Conservation (phyloP, 2,329 filamentous ascomycete species). For the Polytolypa hystricis region DNA sequence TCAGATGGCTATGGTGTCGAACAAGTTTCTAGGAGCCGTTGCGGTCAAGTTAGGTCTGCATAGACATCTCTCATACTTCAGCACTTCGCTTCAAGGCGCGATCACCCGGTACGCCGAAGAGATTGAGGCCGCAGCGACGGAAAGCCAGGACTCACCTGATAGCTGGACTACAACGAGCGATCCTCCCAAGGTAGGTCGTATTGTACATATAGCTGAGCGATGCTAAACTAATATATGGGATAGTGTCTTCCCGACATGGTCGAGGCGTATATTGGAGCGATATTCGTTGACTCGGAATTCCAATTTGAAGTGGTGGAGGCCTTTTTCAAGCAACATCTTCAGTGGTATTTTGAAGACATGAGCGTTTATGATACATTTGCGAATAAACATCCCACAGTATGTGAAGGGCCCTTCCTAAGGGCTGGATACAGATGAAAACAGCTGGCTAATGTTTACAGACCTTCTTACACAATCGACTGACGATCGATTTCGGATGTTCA, state of each 20-base stretch:
- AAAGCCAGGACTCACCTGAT: slow-evolving; percentile 25
- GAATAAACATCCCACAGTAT: slow-evolving; percentile 65
- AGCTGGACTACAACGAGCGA: slow-evolving; percentile 33
- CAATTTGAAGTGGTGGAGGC: slow-evolving; percentile 58
- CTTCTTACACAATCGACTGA: slow-evolving; percentile 53
- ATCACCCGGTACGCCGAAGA: slow-evolving; percentile 40
- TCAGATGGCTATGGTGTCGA: slow-evolving; percentile 94
- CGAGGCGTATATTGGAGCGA: slow-evolving; percentile 77
- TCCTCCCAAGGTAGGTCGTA: slow-evolving; percentile 30
- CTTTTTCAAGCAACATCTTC: slow-evolving; percentile 69
- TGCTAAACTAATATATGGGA: too few species aligned
- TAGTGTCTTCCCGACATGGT: slow-evolving; percentile 69
- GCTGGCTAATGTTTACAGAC: slow-evolving; percentile 40
- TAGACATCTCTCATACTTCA: slow-evolving; percentile 50
- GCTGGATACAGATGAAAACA: not conserved
- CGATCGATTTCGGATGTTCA: slow-evolving; percentile 54
- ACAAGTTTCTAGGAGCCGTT: slow-evolving; percentile 79
- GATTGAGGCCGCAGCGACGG: slow-evolving; percentile 21
- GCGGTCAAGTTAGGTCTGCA: slow-evolving; percentile 71
- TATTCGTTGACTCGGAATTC: slow-evolving; percentile 83
- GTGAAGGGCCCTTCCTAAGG: slow-evolving; percentile 7
- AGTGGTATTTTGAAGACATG: slow-evolving; percentile 77
- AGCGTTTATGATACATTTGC: slow-evolving; percentile 76
- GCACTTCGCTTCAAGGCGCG: slow-evolving; percentile 27
- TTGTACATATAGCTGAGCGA: slow-evolving; percentile 18